Evolutionary conservation across 306 rosid genomes (phyloP).

Genomic region (Gillenia trifoliata): DNA sequence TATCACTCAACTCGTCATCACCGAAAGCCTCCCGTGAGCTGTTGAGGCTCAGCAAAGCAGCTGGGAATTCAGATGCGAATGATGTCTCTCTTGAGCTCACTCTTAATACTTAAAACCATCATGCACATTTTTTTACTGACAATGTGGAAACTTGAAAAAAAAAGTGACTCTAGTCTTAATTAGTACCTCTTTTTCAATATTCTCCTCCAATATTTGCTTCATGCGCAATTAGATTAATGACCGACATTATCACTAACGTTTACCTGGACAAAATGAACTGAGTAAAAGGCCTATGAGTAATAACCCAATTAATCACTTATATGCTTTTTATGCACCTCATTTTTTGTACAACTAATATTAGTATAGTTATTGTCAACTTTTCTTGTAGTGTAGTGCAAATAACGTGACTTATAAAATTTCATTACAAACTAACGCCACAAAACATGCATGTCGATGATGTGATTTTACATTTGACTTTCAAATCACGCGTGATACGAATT

Average conservation of each 20-base stretch:
- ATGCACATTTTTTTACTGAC: neutral
- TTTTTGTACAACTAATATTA: neutral
- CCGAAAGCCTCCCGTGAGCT: neutral
- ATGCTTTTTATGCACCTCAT: neutral
- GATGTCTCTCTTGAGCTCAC: slow-evolving; percentile 63
- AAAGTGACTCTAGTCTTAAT: neutral
- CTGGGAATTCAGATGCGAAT: slow-evolving; percentile 20
- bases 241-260: neutral
- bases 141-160: neutral
- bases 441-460: neutral
- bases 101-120: slow-evolving; percentile 26
- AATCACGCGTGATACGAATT: neutral
- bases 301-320: neutral
- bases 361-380: no score
- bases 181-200: neutral
- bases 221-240: neutral
- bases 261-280: neutral
- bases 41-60: slow-evolving; percentile 17
- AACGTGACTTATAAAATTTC: neutral
- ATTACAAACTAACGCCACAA: neutral
- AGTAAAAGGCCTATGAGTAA: no score
- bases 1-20: slow-evolving; percentile 27
- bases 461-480: neutral
- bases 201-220: neutral
- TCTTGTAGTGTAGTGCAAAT: neutral